phyloP scores from a whole-genome alignment of 2,329 filamentous ascomycete genomes.

The Myrmaecium sp. region DNA sequence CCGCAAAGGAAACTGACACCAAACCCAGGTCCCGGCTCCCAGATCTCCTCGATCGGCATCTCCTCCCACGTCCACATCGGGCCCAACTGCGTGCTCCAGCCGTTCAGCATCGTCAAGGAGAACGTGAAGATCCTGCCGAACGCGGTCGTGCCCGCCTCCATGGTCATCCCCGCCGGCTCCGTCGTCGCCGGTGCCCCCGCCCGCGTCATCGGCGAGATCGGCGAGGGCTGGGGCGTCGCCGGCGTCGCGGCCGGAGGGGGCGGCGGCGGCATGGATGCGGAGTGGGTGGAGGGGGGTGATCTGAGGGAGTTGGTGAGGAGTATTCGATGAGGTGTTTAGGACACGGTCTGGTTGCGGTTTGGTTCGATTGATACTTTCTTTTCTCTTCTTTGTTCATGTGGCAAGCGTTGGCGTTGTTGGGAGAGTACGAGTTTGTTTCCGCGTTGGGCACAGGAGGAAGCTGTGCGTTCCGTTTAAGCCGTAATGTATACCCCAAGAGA shows the following conservation, averaged over 20 bases:
- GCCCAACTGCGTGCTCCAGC: conserved; percentile 56
- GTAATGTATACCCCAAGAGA: no score
- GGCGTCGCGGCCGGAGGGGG: conserved; percentile 15
- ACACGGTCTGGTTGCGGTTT: not conserved
- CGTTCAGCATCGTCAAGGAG: conserved; percentile 86
- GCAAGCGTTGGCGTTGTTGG: no score
- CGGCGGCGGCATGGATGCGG: conserved; percentile 24
- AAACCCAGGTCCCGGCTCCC: conserved; percentile 29
- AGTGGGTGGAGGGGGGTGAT: conserved; percentile 33
- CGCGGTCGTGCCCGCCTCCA: conserved; percentile 66
- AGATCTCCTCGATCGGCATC: conserved; percentile 70
- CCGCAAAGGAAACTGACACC: no score
- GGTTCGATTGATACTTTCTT: not conserved
- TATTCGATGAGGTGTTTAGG: conserved; percentile 15
- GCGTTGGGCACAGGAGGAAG: no score
- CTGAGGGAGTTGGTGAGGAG: conserved; percentile 30
- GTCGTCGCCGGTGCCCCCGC: conserved; percentile 53
- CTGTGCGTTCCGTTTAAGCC: no score
- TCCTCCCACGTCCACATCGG: conserved; percentile 80
- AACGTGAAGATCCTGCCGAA: conserved; percentile 77
- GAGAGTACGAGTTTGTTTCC: no score
- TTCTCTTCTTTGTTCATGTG: no score
- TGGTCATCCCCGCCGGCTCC: conserved; percentile 84
- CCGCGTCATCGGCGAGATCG: conserved; percentile 29
- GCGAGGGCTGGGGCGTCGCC: conserved; percentile 33